phyloP scores from a whole-genome alignment of 2,329 filamentous ascomycete genomes.

The Myotisia sp. region DNA sequence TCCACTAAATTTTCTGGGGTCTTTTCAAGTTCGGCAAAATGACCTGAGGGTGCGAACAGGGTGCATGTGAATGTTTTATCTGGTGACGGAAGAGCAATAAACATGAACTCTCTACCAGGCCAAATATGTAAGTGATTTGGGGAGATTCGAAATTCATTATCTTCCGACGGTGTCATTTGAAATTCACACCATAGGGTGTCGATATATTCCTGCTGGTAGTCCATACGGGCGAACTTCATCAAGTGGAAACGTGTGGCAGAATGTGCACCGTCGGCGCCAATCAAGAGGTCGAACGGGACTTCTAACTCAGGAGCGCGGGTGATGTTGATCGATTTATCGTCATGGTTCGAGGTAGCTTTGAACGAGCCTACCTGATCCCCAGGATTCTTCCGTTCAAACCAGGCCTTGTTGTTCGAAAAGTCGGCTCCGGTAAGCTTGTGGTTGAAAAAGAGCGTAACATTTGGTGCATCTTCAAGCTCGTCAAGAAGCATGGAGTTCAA shows the following conservation, averaged over 20 bases:
- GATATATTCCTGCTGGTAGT: conserved; percentile 89
- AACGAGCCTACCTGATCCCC: conserved; percentile 20
- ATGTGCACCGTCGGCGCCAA: conserved; percentile 90
- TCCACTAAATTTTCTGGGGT: conserved; percentile 56
- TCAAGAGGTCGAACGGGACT: conserved; percentile 77
- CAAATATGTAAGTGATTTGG: conserved; percentile 95
- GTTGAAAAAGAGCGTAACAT: conserved; percentile 84
- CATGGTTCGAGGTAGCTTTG: conserved; percentile 19
- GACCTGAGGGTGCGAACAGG: conserved; percentile 62
- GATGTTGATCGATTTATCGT: conserved; percentile 9
- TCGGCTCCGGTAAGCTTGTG: conserved; percentile 88
- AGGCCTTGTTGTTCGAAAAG: conserved; percentile 63
- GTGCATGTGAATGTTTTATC: conserved; percentile 93
- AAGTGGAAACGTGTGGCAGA: conserved; percentile 81
- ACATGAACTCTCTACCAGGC: conserved; percentile 91
- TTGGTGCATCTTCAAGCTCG: conserved; percentile 66
- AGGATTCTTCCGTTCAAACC: conserved; percentile 55
- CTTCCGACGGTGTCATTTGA: conserved; percentile 47
- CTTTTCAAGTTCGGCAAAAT: conserved; percentile 55
- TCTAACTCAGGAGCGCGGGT: conserved; percentile 57
- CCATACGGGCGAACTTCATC: conserved; percentile 87
- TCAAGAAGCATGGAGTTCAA: conserved; percentile 77
- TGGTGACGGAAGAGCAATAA: conserved; percentile 83
- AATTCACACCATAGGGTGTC: conserved; percentile 98
- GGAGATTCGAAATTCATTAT: conserved; percentile 58